Evolutionary conservation across 306 rosid species (phyloP).

Genomic region (Castanospermum australe): DNA sequence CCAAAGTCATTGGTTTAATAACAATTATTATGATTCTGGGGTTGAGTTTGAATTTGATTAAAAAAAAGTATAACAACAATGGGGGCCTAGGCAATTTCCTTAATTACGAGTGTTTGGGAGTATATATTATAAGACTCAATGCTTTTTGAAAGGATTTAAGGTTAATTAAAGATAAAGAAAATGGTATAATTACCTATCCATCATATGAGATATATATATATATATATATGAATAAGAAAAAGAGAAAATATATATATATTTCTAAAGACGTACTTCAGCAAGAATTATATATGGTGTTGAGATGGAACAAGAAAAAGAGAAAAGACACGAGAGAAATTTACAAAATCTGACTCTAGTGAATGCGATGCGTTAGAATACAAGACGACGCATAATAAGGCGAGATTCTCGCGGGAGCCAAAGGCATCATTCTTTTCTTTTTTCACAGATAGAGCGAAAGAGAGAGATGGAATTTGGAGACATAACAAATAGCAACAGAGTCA

Average conservation of each 20-base stretch:
- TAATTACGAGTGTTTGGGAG: background rate
- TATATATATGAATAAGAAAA: too few species aligned
- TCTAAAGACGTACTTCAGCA: too few species aligned
- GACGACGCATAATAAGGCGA: slow-evolving; percentile 58
- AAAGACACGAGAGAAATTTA: slow-evolving; percentile 38
- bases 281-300: background rate
- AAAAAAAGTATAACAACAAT: background rate
- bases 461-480: slow-evolving; percentile 21
- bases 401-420: slow-evolving; percentile 67
- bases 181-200: too few species aligned
- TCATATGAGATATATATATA: too few species aligned
- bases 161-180: too few species aligned
- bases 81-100: background rate
- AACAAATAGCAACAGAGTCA: slow-evolving; percentile 33
- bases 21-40: background rate
- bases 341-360: slow-evolving; percentile 28
- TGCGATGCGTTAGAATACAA: slow-evolving; percentile 28
- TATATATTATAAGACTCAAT: background rate
- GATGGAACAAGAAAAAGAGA: background rate
- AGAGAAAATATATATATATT: too few species aligned
- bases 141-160: background rate
- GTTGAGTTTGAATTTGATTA: background rate
- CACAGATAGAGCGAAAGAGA: slow-evolving; percentile 1
- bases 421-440: slow-evolving; percentile 30
- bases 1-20: background rate